Base-by-base conservation (phyloP, 2,329 filamentous ascomycete species). In the Cordyceps fumosorosea region DNA sequence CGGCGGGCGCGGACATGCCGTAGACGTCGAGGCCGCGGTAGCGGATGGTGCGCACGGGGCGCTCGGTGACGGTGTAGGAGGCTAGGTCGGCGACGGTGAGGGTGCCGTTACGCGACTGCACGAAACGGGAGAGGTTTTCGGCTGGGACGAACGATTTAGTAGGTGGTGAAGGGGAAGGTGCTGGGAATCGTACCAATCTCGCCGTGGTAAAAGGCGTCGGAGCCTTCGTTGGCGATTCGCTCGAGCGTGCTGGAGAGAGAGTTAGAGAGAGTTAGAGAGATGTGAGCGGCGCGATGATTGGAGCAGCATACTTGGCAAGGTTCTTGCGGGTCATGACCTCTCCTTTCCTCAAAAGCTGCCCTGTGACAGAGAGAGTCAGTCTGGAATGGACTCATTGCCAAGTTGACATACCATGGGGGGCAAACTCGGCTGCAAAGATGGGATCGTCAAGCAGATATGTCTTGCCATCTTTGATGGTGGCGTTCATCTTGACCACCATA, bases 391-490 rank as follows among this genome's bases (percentile, higher is more conserved):
- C 5, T 3, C n/a, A 42, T 34, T 48, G 42, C 3, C 16, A n/a
- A 12, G 18, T 11, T 10, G 11, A 55, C 65, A 20, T 62, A 78
- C 80, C 93, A 64, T 93, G 86, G 0, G 91, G 91, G 2, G 91
- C 92, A 76, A 97, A 97, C 71, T 97, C 93, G 54, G 89, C 73
- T 0, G 93, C 91, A 89, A 91, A 98, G 3, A 85, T 84, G 0
- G 89, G 86, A 62, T 97, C 86, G 3, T 89, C 80, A 0, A 86
- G 77, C 0, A 97, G 76, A 69, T 96, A 96, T 67, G 91, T 78
- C 56, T 69, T 65, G 1, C 68, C 66, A 8, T 67, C 60, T 5
- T 52, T n/a, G 40, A 65, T 47, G 14, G 56, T 51, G 48, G 72
- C 77, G 0, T 78, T 71, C 83, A 96, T 93, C 69, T 93, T 93